A percentile compares a stretch with the other conserved stretches of the same genome.
These are phyloP conservation scores for Ceratorhiza oryzae-sativae DNA, from an alignment of 1,284 basidiomycete species.

Conservation along the genomic window DNA sequence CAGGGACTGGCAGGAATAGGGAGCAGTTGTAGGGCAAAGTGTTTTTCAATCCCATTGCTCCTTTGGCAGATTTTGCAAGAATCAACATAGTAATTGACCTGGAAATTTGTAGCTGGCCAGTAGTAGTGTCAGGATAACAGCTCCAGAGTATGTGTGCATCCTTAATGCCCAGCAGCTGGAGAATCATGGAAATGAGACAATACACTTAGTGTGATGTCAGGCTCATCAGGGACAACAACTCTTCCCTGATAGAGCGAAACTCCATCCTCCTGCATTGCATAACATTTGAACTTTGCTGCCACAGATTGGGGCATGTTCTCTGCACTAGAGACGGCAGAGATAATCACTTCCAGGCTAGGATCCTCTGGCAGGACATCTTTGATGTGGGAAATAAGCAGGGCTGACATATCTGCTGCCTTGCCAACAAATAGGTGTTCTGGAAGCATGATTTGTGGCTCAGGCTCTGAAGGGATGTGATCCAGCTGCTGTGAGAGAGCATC, in stretches of 20 bases:
- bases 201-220: conserved; percentile 10
- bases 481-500: conserved; percentile 46
- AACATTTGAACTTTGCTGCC: background rate
- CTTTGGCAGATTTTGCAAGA: conserved; percentile 28
- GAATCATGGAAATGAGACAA: conserved; percentile 28
- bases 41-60: conserved; percentile 39
- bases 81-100: conserved; percentile 20
- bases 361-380: background rate
- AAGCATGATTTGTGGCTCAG: background rate
- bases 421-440: background rate
- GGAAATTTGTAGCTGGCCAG: conserved; percentile 23
- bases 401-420: background rate
- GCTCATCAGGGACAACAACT: conserved; percentile 33
- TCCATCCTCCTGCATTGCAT: background rate
- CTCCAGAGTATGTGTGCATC: conserved; percentile 46
- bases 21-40: conserved; percentile 42
- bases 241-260: conserved; percentile 3
- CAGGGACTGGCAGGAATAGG: conserved; percentile 42
- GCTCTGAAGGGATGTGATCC: conserved; percentile 31
- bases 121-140: conserved; percentile 4
- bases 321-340: background rate
- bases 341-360: background rate
- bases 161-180: conserved; percentile 46
- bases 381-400: background rate
- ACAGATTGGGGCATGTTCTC: background rate